phyloP scores from a whole-genome alignment of 768 basidiomycete genomes.

The Clathrus columnatus region DNA sequence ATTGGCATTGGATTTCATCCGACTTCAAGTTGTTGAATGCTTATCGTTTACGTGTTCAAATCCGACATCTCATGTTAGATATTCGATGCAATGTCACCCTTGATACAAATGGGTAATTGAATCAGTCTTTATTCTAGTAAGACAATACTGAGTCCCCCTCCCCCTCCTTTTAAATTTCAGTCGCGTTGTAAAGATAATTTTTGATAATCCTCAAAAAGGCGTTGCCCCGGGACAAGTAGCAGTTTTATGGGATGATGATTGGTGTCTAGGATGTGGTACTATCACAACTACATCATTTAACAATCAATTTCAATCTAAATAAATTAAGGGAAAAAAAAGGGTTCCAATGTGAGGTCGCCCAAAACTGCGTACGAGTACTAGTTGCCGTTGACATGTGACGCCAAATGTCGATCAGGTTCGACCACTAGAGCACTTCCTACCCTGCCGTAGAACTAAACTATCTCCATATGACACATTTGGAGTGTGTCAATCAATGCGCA shows the following conservation, averaged over 20 bases:
- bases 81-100: slow-evolving; percentile 43
- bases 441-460: no score
- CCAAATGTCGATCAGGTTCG: no score
- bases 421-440: no score
- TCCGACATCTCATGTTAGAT: slow-evolving; percentile 60
- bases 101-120: slow-evolving; percentile 30
- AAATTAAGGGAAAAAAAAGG: no score
- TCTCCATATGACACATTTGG: no score
- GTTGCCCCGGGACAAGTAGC: slow-evolving; percentile 78
- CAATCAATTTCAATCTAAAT: no score
- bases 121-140: neutral
- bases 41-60: slow-evolving; percentile 43
- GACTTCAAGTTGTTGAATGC: slow-evolving; percentile 26
- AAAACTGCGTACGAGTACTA: no score
- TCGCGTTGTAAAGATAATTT: slow-evolving; percentile 32
- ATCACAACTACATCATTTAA: slow-evolving; percentile 31
- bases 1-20: slow-evolving; percentile 76
- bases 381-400: no score
- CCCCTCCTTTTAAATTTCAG: neutral
- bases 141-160: neutral
- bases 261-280: slow-evolving; percentile 79
- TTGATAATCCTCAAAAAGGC: slow-evolving; percentile 53
- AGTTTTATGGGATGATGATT: slow-evolving; percentile 59
- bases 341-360: no score
- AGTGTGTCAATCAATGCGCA: no score